Percentiles rank a stretch among this genome's conserved stretches.
phyloP scores from a whole-genome alignment of 163 green algal species.

The Scenedesmus sp. region DNA sequence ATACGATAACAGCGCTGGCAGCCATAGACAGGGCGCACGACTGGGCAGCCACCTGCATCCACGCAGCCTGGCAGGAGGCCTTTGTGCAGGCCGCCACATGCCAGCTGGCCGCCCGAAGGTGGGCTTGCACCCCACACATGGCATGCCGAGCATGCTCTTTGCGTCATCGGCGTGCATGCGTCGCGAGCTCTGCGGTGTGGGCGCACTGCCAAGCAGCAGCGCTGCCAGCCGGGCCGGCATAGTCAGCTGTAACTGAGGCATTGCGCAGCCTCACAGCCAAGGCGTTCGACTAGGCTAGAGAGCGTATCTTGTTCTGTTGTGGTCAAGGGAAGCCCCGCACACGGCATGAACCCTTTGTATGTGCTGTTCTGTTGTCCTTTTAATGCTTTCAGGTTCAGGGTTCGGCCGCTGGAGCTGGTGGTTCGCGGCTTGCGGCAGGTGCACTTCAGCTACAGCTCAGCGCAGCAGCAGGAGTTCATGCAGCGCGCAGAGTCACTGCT shows the following conservation, averaged over 20 bases:
- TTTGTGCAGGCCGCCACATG: background rate
- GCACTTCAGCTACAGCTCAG: background rate
- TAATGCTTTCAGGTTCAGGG: background rate
- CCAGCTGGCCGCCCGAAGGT: background rate
- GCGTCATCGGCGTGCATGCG: too few relatives aligned
- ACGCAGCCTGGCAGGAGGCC: constrained; percentile 31
- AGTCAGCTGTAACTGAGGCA: too few relatives aligned
- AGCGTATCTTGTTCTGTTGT: too few relatives aligned
- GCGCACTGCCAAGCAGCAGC: too few relatives aligned
- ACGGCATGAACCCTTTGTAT: too few relatives aligned
- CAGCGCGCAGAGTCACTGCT: constrained; percentile 14
- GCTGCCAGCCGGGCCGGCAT: too few relatives aligned
- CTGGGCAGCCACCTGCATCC: constrained; percentile 3
- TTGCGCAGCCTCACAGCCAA: too few relatives aligned
- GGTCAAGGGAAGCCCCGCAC: too few relatives aligned
- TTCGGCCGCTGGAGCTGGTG: constrained; percentile 1
- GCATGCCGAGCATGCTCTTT: too few relatives aligned
- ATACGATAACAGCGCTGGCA: constrained; percentile 9
- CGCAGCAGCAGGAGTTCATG: constrained; percentile 15
- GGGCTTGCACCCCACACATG: background rate
- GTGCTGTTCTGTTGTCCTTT: background rate
- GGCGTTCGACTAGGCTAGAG: too few relatives aligned
- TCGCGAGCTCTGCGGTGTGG: too few relatives aligned
- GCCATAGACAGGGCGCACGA: background rate
- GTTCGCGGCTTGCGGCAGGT: background rate